phyloP scores from a whole-genome alignment of 306 rosid genomes.

The Hippophae rhamnoides region DNA sequence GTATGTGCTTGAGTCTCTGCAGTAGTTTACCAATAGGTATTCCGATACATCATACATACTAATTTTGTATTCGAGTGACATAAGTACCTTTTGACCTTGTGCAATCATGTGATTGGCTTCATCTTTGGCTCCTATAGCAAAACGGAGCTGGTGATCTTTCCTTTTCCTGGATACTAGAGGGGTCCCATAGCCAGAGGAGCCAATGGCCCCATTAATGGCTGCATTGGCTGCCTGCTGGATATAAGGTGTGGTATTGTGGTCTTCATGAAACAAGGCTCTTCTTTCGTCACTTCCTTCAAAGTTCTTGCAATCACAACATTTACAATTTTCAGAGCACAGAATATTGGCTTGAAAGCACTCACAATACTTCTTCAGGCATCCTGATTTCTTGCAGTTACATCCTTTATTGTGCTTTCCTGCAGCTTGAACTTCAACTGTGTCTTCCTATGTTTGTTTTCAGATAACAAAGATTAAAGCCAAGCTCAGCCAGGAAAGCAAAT shows the following conservation, averaged over 20 bases:
- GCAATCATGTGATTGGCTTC: slow-evolving; percentile 22
- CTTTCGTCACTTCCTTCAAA: slow-evolving; percentile 60
- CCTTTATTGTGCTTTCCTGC: slow-evolving; percentile 82
- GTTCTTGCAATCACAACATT: slow-evolving; percentile 71
- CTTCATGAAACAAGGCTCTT: slow-evolving; percentile 39
- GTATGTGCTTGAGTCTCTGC: not conserved
- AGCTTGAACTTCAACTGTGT: slow-evolving; percentile 42
- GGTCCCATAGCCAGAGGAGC: slow-evolving; percentile 40
- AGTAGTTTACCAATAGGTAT: not conserved
- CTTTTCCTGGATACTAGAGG: slow-evolving; percentile 42
- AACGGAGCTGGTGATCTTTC: slow-evolving; percentile 31
- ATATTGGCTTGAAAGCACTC: slow-evolving; percentile 80
- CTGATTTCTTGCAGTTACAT: slow-evolving; percentile 76
- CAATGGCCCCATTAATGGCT: slow-evolving; percentile 44
- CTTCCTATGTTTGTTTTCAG: slow-evolving; percentile 42
- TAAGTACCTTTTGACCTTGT: slow-evolving; percentile 44
- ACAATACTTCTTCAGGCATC: slow-evolving; percentile 84
- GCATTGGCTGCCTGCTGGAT: slow-evolving; percentile 59
- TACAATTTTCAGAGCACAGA: slow-evolving; percentile 72
- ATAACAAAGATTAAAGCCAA: slow-evolving; percentile 16
- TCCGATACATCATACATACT: slow-evolving; percentile 11
- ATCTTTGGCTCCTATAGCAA: slow-evolving; percentile 27
- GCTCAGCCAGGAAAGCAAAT: slow-evolving; percentile 15
- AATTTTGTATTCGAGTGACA: slow-evolving; percentile 16
- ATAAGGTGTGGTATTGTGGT: slow-evolving; percentile 21